Conservation (phyloP, 768 basidiomycete genomes). For the Podaxis sp. region DNA sequence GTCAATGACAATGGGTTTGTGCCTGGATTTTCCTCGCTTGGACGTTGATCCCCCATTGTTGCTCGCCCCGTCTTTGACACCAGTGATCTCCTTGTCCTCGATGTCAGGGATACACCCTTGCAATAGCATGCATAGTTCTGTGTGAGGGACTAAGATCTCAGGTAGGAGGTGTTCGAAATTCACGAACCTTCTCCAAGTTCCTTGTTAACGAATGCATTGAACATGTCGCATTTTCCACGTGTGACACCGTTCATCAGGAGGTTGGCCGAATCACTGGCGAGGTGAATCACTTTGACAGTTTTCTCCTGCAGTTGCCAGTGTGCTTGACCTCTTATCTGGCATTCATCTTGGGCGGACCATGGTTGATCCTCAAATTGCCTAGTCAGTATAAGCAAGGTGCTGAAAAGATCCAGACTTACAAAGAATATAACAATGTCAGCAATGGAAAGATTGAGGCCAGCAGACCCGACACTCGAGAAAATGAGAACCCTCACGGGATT, state of each 20-base stretch:
- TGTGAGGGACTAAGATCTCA: no score
- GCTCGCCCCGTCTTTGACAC: background rate
- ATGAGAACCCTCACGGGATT: conserved; percentile 17
- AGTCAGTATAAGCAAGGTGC: background rate
- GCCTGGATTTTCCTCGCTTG: background rate
- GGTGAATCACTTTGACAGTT: conserved; percentile 22
- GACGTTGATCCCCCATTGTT: background rate
- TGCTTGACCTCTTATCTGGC: conserved; percentile 26
- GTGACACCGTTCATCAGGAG: conserved; percentile 17
- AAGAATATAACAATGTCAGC: conserved; percentile 23
- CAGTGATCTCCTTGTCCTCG: background rate
- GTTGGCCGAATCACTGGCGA: conserved; percentile 25
- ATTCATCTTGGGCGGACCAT: conserved; percentile 28
- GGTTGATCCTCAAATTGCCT: conserved; percentile 25
- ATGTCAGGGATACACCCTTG: background rate
- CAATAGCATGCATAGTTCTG: no score
- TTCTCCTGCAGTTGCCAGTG: conserved; percentile 27
- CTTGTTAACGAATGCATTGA: background rate
- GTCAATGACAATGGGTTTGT: background rate
- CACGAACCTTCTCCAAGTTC: background rate
- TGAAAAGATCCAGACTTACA: conserved; percentile 22
- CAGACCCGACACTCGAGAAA: conserved; percentile 24
- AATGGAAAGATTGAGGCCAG: conserved; percentile 24
- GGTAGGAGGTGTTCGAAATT: no score
- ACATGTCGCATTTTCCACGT: background rate